Base-by-base conservation (phyloP, 495 filamentous ascomycete species). In the Tetracladium setigerum region DNA sequence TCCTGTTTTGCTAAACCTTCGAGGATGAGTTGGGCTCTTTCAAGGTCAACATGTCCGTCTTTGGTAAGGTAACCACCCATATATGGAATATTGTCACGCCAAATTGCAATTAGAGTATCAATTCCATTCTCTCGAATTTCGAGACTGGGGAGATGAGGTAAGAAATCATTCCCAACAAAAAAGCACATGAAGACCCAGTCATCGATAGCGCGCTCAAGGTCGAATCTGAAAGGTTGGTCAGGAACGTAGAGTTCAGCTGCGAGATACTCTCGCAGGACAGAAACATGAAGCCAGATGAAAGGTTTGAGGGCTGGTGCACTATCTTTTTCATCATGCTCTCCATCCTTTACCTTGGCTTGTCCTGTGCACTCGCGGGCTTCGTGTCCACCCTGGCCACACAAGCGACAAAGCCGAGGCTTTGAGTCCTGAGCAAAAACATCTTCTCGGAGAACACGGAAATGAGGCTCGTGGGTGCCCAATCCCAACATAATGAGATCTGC, bases 141-240 rank as follows among this genome's bases (percentile, higher is more conserved):
- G 47, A 99, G 74, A 61, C 89, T 94, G 17, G 92, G 92, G 47
- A 99, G 68, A 72, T 99, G 92, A 38, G 92, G 92, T 55, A 99
- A 71, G 69, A 99, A 99, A 71, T 99, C 94, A 63, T 99, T 99
- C 55, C 92, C 92, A 49, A 99, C 92, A 62, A 99, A 99, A 68
- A 95, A 99, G 71, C 92, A 99, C 91, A 99, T 95, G 66, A 99
- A 99, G 13, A 99, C 88, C 92, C 94, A 97, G 65, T 99, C 92
- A 69, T 99, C 92, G 45, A 99, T 72, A n/a, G 94, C 92, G 54
- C 92, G 78, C 62, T 99, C 92, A 24, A 96, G 71, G 63, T 99
- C 88, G 59, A 87, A 87, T 54, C 79, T 80, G 52, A 89, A 87
- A 38, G 82, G 81, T 41, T 88, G 87, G 30, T 77, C 72, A 35